phyloP scores from a whole-genome alignment of 768 basidiomycete genomes.

The Tulasnella calospora region DNA sequence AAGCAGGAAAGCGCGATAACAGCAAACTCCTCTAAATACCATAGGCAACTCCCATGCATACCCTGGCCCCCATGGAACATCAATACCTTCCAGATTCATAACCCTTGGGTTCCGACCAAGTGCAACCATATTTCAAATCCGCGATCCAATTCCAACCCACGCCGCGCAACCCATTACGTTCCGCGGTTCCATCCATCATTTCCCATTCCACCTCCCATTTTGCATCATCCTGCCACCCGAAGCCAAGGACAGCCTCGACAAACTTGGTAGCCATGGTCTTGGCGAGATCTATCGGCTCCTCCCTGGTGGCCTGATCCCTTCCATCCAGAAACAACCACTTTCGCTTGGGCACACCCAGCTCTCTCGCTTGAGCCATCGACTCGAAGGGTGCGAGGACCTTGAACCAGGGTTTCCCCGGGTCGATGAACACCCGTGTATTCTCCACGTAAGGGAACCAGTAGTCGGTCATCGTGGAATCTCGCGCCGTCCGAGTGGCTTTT shows the following conservation, averaged over 20 bases:
- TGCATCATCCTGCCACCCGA: background rate
- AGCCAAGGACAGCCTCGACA: slow-evolving; percentile 12
- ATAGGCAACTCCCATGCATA: background rate
- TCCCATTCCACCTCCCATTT: slow-evolving; percentile 6
- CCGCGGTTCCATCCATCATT: slow-evolving; percentile 9
- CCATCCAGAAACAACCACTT: slow-evolving; percentile 20
- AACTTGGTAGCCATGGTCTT: slow-evolving; percentile 7
- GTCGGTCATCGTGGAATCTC: background rate
- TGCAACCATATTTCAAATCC: slow-evolving; percentile 3
- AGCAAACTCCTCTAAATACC: background rate
- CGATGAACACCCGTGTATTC: slow-evolving; percentile 14
- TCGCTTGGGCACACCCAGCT: slow-evolving; percentile 5
- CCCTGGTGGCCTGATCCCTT: slow-evolving; percentile 9
- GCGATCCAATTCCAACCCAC: slow-evolving; percentile 16
- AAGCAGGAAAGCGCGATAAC: background rate
- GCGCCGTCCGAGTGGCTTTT: background rate
- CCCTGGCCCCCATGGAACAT: background rate
- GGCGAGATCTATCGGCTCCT: slow-evolving; percentile 3
- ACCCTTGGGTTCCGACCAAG: background rate
- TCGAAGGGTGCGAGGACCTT: slow-evolving; percentile 5
- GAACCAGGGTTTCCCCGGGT: slow-evolving; percentile 19
- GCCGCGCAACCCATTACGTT: background rate
- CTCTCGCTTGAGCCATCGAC: slow-evolving; percentile 19
- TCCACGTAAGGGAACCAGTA: slow-evolving; percentile 20
- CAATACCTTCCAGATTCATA: background rate